These are phyloP conservation scores for Xylaria sp. DNA, from an alignment of 2,329 filamentous ascomycete genomes.

Conservation along the genomic window DNA sequence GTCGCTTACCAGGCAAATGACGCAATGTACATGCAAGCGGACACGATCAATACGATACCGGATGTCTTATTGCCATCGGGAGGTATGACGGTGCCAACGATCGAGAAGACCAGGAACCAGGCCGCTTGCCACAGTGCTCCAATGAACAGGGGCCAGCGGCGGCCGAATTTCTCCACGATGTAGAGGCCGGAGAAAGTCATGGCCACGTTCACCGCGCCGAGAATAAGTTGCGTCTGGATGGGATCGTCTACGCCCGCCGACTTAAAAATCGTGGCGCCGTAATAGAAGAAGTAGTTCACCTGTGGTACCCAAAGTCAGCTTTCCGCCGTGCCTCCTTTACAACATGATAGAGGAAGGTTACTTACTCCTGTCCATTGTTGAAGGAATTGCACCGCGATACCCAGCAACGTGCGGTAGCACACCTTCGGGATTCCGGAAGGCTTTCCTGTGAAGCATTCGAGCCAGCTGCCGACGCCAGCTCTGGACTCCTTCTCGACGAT, in stretches of 20 bases:
- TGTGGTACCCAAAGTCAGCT: background rate
- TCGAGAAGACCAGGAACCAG: constrained; percentile 67
- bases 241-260: constrained; percentile 68
- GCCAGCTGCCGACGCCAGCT: constrained; percentile 53
- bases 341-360: too few species aligned
- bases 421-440: constrained; percentile 55
- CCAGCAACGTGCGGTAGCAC: constrained; percentile 66
- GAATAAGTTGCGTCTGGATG: constrained; percentile 69
- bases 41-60: constrained; percentile 71
- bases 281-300: constrained; percentile 66
- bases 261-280: constrained; percentile 68
- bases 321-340: background rate
- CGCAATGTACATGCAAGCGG: constrained; percentile 74
- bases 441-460: constrained; percentile 64
- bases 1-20: constrained; percentile 59
- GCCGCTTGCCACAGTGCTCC: constrained; percentile 69
- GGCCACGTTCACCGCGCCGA: constrained; percentile 68
- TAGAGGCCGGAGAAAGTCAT: constrained; percentile 70
- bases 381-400: constrained; percentile 64
- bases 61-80: constrained; percentile 49
- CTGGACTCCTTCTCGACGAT: constrained; percentile 48
- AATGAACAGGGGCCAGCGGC: constrained; percentile 67
- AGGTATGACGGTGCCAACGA: constrained; percentile 52
- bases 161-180: constrained; percentile 68
- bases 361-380: constrained; percentile 65